Conservation (phyloP, 768 basidiomycete genomes). For the Kwoniella heveanensis region DNA sequence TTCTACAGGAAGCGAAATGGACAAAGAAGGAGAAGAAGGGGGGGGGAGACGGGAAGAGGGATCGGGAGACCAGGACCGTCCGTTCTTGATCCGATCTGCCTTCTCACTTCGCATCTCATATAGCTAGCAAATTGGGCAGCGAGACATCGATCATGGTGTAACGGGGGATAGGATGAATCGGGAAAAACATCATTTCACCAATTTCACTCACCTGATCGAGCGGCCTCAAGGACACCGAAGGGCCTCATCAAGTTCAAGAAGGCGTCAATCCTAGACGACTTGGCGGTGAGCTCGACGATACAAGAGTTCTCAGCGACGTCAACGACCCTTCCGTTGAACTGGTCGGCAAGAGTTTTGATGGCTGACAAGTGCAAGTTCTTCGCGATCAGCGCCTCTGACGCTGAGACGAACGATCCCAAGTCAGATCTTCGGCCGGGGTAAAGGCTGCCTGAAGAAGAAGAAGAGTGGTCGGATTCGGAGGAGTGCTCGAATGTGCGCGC, state of each 20-base stretch:
- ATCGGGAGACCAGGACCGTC: too few relatives aligned
- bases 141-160: too few relatives aligned
- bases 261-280: constrained; percentile 86
- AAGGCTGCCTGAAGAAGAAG: constrained; percentile 37
- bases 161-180: constrained; percentile 8
- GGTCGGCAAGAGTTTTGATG: constrained; percentile 77
- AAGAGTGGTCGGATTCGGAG: constrained; percentile 19
- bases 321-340: constrained; percentile 90
- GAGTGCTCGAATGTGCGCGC: constrained; percentile 75
- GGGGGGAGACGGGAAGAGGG: too few relatives aligned
- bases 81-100: too few relatives aligned
- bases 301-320: constrained; percentile 94
- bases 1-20: too few relatives aligned
- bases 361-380: constrained; percentile 88
- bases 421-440: constrained; percentile 32
- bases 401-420: constrained; percentile 38
- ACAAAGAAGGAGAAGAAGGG: too few relatives aligned
- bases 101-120: too few relatives aligned
- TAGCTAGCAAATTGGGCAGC: too few relatives aligned
- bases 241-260: constrained; percentile 89
- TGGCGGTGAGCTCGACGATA: constrained; percentile 92
- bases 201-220: constrained; percentile 74
- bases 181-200: neutral
- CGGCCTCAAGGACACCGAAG: constrained; percentile 93
- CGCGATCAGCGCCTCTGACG: constrained; percentile 80